Conservation (phyloP, 2,329 filamentous ascomycete genomes). For the Cladosporium sp. region DNA sequence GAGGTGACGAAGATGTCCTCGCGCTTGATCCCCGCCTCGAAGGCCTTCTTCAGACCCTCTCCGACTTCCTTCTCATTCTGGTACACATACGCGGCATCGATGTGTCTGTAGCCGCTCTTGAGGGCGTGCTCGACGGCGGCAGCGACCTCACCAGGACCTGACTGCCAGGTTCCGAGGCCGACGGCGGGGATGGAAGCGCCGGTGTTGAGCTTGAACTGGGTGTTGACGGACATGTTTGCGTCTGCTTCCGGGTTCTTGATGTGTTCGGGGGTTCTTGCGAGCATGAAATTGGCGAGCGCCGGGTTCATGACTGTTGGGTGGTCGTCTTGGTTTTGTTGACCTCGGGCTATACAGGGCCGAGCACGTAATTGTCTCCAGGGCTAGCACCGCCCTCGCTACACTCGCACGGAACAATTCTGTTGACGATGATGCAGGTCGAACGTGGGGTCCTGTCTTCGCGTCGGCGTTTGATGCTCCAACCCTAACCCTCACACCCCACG, state of each 20-base stretch:
- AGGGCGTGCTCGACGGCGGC: conserved; percentile 45
- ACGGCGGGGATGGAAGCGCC: conserved; percentile 36
- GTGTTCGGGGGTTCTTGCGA: conserved; percentile 25
- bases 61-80: conserved; percentile 43
- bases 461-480: conserved; percentile 1
- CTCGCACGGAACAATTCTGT: conserved; percentile 1
- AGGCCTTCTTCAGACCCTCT: conserved; percentile 48
- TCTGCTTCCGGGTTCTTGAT: conserved; percentile 25
- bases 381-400: neutral
- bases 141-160: conserved; percentile 43
- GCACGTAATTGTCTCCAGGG: neutral
- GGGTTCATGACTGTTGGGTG: conserved; percentile 24
- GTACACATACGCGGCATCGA: conserved; percentile 60
- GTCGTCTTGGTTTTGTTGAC: neutral
- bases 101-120: conserved; percentile 48
- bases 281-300: conserved; percentile 28
- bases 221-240: conserved; percentile 26
- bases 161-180: conserved; percentile 38
- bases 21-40: conserved; percentile 37
- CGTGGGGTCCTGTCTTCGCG: neutral
- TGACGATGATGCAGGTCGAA: neutral
- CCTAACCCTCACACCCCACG: neutral
- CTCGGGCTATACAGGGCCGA: conserved; percentile 8
- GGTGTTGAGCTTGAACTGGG: conserved; percentile 34
- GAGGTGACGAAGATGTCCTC: conserved; percentile 42